Percentiles rank a stretch among this genome's conserved stretches.
Conservation (phyloP, 768 basidiomycete species). For the Tricholoma matsutake region DNA sequence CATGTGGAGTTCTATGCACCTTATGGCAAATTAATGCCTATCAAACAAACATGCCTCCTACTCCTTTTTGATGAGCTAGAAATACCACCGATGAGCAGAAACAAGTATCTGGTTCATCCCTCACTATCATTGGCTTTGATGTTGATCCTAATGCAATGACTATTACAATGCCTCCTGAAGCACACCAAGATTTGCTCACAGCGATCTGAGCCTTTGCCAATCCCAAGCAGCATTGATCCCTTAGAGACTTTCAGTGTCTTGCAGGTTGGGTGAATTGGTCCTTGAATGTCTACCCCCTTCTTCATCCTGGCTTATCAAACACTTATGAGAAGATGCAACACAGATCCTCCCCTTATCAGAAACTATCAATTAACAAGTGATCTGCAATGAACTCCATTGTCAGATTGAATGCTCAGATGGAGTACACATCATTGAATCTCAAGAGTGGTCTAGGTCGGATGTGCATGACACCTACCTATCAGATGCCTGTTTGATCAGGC, state of each 20-base stretch:
- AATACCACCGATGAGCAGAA: background rate
- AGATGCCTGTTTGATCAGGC: slow-evolving; percentile 20
- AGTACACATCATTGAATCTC: background rate
- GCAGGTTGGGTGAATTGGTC: too few species aligned
- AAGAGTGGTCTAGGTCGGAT: slow-evolving; percentile 10
- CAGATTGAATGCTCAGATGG: slow-evolving; percentile 18
- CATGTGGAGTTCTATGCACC: background rate
- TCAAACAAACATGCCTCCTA: background rate
- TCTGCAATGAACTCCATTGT: slow-evolving; percentile 26
- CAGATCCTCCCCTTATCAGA: slow-evolving; percentile 11
- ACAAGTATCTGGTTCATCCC: too few species aligned
- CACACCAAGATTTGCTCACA: slow-evolving; percentile 11
- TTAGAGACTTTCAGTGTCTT: background rate
- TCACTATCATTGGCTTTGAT: background rate
- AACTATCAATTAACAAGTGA: slow-evolving; percentile 21
- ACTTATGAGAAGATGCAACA: slow-evolving; percentile 28
- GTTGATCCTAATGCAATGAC: background rate
- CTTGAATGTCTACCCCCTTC: slow-evolving; percentile 12
- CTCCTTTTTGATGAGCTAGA: too few species aligned
- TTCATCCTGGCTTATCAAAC: slow-evolving; percentile 23
- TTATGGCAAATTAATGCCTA: background rate
- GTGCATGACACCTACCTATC: slow-evolving; percentile 17
- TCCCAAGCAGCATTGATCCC: background rate
- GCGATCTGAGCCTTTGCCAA: background rate
- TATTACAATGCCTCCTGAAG: background rate